Evolutionary conservation across 148 eudicot genomes (phyloP).

Genomic region (Cornus kousa): DNA sequence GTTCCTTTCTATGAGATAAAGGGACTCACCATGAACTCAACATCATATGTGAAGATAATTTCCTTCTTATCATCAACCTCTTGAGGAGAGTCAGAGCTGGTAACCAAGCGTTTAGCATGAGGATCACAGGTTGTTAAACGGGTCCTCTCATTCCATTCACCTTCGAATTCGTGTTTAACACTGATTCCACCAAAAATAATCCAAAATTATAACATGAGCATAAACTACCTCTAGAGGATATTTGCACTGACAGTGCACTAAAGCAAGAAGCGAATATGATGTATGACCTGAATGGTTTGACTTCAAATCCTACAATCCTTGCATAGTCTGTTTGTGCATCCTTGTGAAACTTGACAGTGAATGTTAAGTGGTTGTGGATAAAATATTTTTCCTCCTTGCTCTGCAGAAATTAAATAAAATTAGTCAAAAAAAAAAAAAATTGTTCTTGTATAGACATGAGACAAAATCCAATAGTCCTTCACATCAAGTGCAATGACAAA

Average conservation of each 20-base stretch:
- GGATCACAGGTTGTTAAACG: slow-evolving; percentile 38
- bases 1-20: not conserved
- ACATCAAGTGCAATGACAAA: not conserved
- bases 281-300: slow-evolving; percentile 32
- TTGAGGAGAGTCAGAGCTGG: slow-evolving; percentile 34
- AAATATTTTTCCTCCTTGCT: slow-evolving; percentile 31
- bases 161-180: slow-evolving; percentile 34
- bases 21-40: slow-evolving; percentile 28
- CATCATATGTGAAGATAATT: slow-evolving; percentile 38
- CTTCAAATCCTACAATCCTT: slow-evolving; percentile 41
- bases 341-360: slow-evolving; percentile 25
- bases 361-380: slow-evolving; percentile 33
- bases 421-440: too few relatives aligned
- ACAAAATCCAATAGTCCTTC: too few relatives aligned
- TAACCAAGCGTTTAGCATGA: slow-evolving; percentile 32
- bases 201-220: not conserved
- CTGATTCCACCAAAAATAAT: slow-evolving; percentile 12
- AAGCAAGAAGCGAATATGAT: not conserved
- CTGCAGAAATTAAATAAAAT: slow-evolving; percentile 10
- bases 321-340: slow-evolving; percentile 21
- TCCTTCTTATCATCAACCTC: slow-evolving; percentile 43
- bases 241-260: not conserved
- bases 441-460: too few relatives aligned
- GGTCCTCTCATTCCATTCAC: slow-evolving; percentile 29
- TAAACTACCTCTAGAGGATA: not conserved